Evolutionary conservation across 1,139 yeast genomes (phyloP).

Genomic region (Blastobotrys malaysiensis): DNA sequence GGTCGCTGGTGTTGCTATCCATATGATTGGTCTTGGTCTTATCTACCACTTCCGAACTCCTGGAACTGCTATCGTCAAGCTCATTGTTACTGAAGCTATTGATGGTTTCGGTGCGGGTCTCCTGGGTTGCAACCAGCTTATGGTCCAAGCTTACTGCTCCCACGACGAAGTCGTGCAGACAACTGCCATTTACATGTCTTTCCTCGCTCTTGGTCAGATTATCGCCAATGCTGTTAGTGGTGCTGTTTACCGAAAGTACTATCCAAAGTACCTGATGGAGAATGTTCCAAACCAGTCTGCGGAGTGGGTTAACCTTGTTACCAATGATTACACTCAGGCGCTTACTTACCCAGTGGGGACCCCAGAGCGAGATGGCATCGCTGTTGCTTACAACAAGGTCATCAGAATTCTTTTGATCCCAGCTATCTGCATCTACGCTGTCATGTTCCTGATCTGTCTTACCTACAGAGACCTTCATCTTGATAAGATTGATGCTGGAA

Average conservation of each 20-base stretch:
- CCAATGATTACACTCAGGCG: constrained; percentile 15
- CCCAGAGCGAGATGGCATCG: constrained; percentile 13
- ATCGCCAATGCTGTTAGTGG: constrained; percentile 20
- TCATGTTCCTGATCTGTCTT: constrained; percentile 14
- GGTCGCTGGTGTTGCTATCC: constrained; percentile 46
- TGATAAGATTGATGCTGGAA: constrained; percentile 7
- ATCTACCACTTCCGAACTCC: constrained; percentile 12
- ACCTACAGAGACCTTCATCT: constrained; percentile 12
- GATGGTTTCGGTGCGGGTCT: constrained; percentile 23
- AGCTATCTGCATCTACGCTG: constrained; percentile 13
- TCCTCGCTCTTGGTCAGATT: constrained; percentile 19
- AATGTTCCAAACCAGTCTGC: constrained; percentile 8
- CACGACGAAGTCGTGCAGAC: constrained; percentile 22
- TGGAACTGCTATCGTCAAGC: constrained; percentile 14
- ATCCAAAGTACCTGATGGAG: constrained; percentile 10
- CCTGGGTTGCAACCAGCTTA: constrained; percentile 19
- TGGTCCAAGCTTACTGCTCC: constrained; percentile 19
- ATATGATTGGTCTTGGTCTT: constrained; percentile 51
- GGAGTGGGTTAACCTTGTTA: constrained; percentile 10
- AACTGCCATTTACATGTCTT: constrained; percentile 22
- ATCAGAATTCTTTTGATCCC: constrained; percentile 15
- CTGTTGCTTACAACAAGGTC: constrained; percentile 12
- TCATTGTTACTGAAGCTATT: constrained; percentile 18
- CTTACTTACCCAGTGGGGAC: constrained; percentile 13
- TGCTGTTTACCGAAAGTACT: constrained; percentile 15